A percentile compares a stretch with the other conserved stretches of the same genome.
These are phyloP conservation scores for Pseudomassariella vexata DNA, from an alignment of 2,329 filamentous ascomycete genomes.

Conservation along the genomic window DNA sequence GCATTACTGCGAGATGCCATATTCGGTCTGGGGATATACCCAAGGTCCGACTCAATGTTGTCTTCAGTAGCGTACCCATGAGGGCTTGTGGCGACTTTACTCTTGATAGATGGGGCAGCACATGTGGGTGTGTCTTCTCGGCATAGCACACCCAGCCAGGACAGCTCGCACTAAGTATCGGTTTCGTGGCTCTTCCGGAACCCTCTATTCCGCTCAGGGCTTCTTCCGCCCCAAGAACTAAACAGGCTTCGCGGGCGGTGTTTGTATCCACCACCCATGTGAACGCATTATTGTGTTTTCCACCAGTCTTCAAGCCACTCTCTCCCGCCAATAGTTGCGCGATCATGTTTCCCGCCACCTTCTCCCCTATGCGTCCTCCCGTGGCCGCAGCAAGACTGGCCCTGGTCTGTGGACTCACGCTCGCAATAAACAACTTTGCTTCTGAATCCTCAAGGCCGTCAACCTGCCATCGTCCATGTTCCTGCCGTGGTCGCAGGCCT, in stretches of 20 bases:
- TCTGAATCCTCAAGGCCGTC: slow-evolving; percentile 51
- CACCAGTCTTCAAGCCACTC: slow-evolving; percentile 63
- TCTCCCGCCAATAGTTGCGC: slow-evolving; percentile 70
- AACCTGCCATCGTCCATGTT: slow-evolving; percentile 31
- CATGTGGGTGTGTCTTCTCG: slow-evolving; percentile 93
- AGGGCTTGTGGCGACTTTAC: slow-evolving; percentile 94
- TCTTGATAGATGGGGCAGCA: slow-evolving; percentile 83
- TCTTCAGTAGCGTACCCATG: slow-evolving; percentile 85
- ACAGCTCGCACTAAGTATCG: slow-evolving; percentile 82
- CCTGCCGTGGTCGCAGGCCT: slow-evolving; percentile 33
- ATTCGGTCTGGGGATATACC: slow-evolving; percentile 72
- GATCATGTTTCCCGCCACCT: slow-evolving; percentile 75
- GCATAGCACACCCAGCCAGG: slow-evolving; percentile 99
- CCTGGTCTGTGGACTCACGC: slow-evolving; percentile 84
- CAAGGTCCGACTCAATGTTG: slow-evolving; percentile 66
- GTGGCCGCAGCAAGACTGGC: slow-evolving; percentile 85
- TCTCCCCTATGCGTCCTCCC: slow-evolving; percentile 63
- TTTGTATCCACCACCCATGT: slow-evolving; percentile 91
- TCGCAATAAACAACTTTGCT: slow-evolving; percentile 82
- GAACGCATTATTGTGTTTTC: slow-evolving; percentile 70
- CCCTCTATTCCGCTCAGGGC: slow-evolving; percentile 39
- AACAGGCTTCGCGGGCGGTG: slow-evolving; percentile 69
- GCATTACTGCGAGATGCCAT: slow-evolving; percentile 96
- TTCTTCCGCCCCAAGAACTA: slow-evolving; percentile 76
- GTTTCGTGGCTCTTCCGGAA: slow-evolving; percentile 30